Evolutionary conservation across 306 rosid species (phyloP).

Genomic region (Inga leiocalycina): DNA sequence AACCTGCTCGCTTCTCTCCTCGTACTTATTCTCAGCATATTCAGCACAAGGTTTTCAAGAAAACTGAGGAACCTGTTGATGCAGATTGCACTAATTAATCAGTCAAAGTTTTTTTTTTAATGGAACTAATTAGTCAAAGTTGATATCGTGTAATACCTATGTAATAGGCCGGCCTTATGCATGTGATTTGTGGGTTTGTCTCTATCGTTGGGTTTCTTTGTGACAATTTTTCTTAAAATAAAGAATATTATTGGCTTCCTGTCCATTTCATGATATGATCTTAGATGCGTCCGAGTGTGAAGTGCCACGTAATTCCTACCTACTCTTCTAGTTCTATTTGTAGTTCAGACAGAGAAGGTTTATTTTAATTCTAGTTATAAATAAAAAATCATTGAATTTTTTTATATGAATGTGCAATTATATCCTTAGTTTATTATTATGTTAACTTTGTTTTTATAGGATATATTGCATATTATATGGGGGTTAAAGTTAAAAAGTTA

Average conservation of each 20-base stretch:
- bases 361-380: too few relatives aligned
- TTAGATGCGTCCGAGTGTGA: too few relatives aligned
- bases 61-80: neutral
- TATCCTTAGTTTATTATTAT: too few relatives aligned
- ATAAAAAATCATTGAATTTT: too few relatives aligned
- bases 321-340: too few relatives aligned
- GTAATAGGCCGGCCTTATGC: neutral
- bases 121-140: neutral
- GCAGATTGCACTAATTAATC: neutral
- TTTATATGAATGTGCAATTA: too few relatives aligned
- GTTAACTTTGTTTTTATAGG: too few relatives aligned
- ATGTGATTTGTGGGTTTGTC: neutral
- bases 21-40: constrained; percentile 85
- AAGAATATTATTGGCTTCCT: neutral
- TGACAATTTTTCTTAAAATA: neutral
- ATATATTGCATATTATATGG: too few relatives aligned
- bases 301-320: too few relatives aligned
- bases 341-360: too few relatives aligned
- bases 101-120: too few relatives aligned
- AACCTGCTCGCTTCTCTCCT: constrained; percentile 67
- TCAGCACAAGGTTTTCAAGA: constrained; percentile 73
- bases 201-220: neutral
- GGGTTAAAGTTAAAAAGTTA: too few relatives aligned
- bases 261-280: neutral
- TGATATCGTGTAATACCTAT: neutral